Base-by-base conservation (phyloP, 78 protist species). In the Mantamonas sphyraenae region DNA sequence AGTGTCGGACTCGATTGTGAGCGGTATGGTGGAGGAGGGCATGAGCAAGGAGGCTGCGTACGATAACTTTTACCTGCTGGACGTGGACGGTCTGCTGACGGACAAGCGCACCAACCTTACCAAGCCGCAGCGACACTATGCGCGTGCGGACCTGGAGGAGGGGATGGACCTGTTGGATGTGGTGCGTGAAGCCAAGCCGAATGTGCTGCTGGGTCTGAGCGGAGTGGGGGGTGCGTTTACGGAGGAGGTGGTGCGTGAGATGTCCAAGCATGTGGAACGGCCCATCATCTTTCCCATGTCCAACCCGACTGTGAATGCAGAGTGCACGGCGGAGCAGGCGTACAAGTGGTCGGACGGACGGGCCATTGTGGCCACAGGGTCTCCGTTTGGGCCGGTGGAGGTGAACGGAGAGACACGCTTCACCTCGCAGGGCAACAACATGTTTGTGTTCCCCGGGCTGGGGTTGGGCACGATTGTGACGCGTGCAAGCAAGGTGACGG, bases 251-350 rank as follows among this genome's bases (percentile, higher is more conserved):
- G 56, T 95, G 35, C 59, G 68, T 31, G 66, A 73, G 35, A 67
- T 81, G 81, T 16, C 76, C 31, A 53, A 37, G 22, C 38, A 73
- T 67, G 34, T 37, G 47, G 84, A 76, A 42, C 64, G 78, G 26
- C 99, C 99, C n/a, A 81, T 94, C 81, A 77, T 96, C 70, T 79
- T 94, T 53, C 82, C 99, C 9, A 79, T 95, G 50, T 75, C 83
- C 39, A 47, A 47, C 53, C 53, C 53, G 16, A 95, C 97, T 28
- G 47, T 81, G 76, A 80, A 90, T 33, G 83, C 95, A 57, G 98
- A 95, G 75, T 80, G 91, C 83, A 83, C 94, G 10, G 92, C 96
- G 14, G 91, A 47, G 28, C 12, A 89, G 56, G 96, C 95, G 55
- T 81, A 76, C 73, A 31, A 26, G 26, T 87, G 86, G 88, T 68